phyloP scores from a whole-genome alignment of 176 grass and related monocot genomes.

The Lolium rigidum region DNA sequence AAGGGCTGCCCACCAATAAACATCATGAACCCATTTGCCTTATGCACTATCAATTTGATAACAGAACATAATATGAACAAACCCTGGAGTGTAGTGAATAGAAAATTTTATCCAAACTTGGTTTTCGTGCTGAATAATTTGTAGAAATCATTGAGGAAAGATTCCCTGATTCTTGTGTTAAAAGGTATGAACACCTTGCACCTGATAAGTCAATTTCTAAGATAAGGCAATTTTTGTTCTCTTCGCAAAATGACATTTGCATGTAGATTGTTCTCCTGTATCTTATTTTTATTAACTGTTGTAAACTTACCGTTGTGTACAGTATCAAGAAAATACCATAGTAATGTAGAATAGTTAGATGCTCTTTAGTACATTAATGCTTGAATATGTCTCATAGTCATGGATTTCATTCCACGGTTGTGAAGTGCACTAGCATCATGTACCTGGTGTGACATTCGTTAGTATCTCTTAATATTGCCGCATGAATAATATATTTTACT shows the following conservation, averaged over 20 bases:
- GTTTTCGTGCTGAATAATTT: not conserved
- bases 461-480: not conserved
- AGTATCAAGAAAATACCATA: not conserved
- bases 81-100: not conserved
- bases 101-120: not conserved
- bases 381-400: not conserved
- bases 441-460: not conserved
- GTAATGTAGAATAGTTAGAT: not conserved
- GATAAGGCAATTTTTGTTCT: not conserved
- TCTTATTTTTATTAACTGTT: not conserved
- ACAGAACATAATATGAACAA: not conserved
- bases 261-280: not conserved
- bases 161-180: not conserved
- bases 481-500: not conserved
- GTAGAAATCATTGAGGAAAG: constrained; percentile 1
- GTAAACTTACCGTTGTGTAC: not conserved
- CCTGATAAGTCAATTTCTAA: not conserved
- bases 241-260: not conserved
- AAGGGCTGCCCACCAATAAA: not conserved
- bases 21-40: not conserved
- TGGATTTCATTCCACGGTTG: not conserved
- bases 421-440: too few species aligned
- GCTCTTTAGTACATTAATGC: not conserved
- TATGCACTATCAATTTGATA: not conserved
- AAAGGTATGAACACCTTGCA: not conserved